phyloP scores from a whole-genome alignment of 2,329 filamentous ascomycete genomes.

The Xylaria sp. region DNA sequence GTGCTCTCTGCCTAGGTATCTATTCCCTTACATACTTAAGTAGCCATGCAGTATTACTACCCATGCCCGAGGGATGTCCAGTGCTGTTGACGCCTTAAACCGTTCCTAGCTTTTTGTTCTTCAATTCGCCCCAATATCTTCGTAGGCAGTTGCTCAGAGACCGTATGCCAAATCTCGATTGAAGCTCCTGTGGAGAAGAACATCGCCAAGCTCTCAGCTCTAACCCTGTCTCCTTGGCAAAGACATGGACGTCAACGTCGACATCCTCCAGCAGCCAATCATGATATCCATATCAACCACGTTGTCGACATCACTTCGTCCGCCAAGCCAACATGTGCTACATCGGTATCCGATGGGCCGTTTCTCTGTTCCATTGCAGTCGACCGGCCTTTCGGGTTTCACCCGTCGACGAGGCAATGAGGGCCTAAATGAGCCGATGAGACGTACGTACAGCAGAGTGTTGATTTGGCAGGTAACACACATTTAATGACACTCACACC shows the following conservation, averaged over 20 bases:
- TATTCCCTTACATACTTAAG: too few species aligned
- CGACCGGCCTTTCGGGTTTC: slow-evolving; percentile 21
- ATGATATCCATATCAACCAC: slow-evolving; percentile 18
- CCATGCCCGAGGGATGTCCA: too few species aligned
- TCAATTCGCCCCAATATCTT: neutral
- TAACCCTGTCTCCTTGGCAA: slow-evolving; percentile 25
- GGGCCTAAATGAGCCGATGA: slow-evolving; percentile 2
- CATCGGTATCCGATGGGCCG: slow-evolving; percentile 22
- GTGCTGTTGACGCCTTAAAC: too few species aligned
- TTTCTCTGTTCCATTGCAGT: neutral
- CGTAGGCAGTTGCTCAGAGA: neutral
- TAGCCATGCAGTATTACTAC: too few species aligned
- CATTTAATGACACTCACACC: neutral
- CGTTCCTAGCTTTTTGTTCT: neutral
- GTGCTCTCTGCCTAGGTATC: too few species aligned
- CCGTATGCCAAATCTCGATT: neutral
- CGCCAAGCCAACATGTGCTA: slow-evolving; percentile 27
- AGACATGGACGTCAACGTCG: slow-evolving; percentile 5
- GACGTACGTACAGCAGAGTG: slow-evolving; percentile 2
- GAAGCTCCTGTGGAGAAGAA: slow-evolving; percentile 9
- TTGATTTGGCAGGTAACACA: neutral
- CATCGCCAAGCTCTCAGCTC: slow-evolving; percentile 34
- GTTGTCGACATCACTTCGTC: slow-evolving; percentile 28
- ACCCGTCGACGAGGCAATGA: slow-evolving; percentile 15
- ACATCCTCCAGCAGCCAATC: slow-evolving; percentile 17